phyloP scores from a whole-genome alignment of 805 yeast species.

The Suhomyces kilbournensis region DNA sequence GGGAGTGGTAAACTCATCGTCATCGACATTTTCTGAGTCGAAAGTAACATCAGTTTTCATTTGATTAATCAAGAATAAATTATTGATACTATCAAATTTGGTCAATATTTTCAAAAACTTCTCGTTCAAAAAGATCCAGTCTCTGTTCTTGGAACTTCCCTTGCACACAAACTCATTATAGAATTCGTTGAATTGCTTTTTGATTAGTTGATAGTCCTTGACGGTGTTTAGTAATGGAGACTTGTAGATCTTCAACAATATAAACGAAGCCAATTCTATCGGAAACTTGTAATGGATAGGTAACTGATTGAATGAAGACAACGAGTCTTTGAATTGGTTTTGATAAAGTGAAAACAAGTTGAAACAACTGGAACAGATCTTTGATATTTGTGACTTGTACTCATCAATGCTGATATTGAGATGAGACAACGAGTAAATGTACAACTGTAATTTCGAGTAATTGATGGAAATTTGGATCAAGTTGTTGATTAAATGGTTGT shows the following conservation, averaged over 20 bases:
- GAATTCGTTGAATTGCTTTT: slow-evolving; percentile 20
- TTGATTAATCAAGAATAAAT: slow-evolving; percentile 11
- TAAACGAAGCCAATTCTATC: slow-evolving; percentile 30
- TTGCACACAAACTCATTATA: slow-evolving; percentile 15
- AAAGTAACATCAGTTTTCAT: slow-evolving; percentile 5
- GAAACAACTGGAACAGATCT: slow-evolving; percentile 22
- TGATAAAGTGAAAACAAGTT: slow-evolving; percentile 25
- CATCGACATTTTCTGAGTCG: slow-evolving; percentile 5
- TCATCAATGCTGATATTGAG: slow-evolving; percentile 21
- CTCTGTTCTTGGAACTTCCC: slow-evolving; percentile 11
- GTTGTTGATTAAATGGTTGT: slow-evolving; percentile 19
- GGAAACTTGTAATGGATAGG: slow-evolving; percentile 42
- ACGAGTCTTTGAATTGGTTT: slow-evolving; percentile 14
- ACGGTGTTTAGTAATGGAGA: slow-evolving; percentile 27
- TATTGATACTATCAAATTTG: slow-evolving; percentile 20
- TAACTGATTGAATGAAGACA: slow-evolving; percentile 23
- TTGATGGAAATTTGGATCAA: slow-evolving; percentile 33
- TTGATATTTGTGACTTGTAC: slow-evolving; percentile 26
- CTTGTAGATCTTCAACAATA: slow-evolving; percentile 31
- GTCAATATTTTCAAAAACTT: slow-evolving; percentile 21
- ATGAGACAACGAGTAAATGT: slow-evolving; percentile 31
- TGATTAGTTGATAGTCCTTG: slow-evolving; percentile 24
- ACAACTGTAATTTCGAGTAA: slow-evolving; percentile 38
- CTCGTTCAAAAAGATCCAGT: slow-evolving; percentile 24
- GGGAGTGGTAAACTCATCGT: slow-evolving; percentile 4